Base-by-base conservation (phyloP, 352 stramenopile genomes). In the Phytopythium boreale region DNA sequence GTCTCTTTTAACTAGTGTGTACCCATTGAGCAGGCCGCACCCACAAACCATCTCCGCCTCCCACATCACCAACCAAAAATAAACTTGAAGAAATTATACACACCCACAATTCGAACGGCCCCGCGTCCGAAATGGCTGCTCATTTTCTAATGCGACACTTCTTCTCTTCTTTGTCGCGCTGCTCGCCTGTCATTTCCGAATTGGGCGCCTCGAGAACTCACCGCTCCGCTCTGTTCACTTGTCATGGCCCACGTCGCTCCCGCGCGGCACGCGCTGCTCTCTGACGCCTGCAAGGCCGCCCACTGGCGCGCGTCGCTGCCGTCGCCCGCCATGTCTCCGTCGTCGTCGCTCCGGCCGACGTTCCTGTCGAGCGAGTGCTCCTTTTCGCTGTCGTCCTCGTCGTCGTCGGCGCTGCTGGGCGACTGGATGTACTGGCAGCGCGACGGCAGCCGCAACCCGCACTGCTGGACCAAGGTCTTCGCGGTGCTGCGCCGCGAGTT, bases 391-490 rank as follows among this genome's bases (percentile, higher is more conserved):
- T 49, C 62, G 31, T 47, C 53, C 29, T 47, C 36, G 17, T 59
- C 53, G 2, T 59, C 53, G 34, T 47, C 53, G 7, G 19, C 20
- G 53, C 20, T 44, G 36, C 44, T 75, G 36, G 57, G 24, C 34
- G 77, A 73, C 41, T 88, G 79, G 81, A 71, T 90, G 57, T 88
- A 88, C 64, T 90, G 81, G 81, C 77, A 88, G 65, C 79, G 81
- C 24, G 75, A 88, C 49, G 66, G 65, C 31, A 24, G 43, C 43
- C 43, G 43, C 19, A 49, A 49, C 43, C 43, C 43, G 43, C 17
- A 76, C 60, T 87, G 80, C 68, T 90, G 81, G 80, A 90, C 80
- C 43, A 88, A 88, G 58, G 81, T 87, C 11, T 90, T 82, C 55
- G 77, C 64, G 6, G 79, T 88, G 53, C 67, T 90, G 41, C 63